Evolutionary conservation across 129 eudicot genomes (phyloP), one percentile per base, ranked within the genome.

Genomic region (Flaveria ramosissima): DNA sequence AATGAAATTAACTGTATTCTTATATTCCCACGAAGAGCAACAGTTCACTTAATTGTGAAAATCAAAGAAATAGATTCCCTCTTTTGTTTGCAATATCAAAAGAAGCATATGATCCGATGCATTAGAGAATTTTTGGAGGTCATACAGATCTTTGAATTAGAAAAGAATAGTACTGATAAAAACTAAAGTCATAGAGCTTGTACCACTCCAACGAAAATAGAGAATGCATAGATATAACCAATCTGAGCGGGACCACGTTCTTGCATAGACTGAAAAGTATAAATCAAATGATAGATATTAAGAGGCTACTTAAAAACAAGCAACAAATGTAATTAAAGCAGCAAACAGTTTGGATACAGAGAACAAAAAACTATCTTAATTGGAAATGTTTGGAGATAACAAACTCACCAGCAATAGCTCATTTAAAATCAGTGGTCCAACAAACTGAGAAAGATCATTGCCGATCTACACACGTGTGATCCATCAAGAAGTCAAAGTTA

Each of bases 121-220:
- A 11, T 15, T 74, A 59, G 9, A 74, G 9, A 59, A 63, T 43
- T 39, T 52, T 53, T 26, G 61, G 48, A 14, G 27, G 2, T 24
- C 48, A 20, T 32, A 47, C 27, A 45, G 13, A 64, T 75, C 41
- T 16, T 24, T 26, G 6, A 23, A 23, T 13, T 57, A 32, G 14
- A 19, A 62, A 50, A 46, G 67, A 61, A 62, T 56, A 72, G 42
- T 45, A 45, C 45, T 36, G 46, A 21, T 24, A 66, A 64, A 71
- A 17, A 5, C n/a, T 21, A 1, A 71, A 77, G 78, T 66, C 23
- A 63, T 48, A 50, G 64, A 43, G 63, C 23, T 61, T 83, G 79
- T 93, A 90, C 98, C 96, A 93, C 95, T 74, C 92, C 96, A 76
- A 90, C 77, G 47, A 90, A 93, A 70, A 93, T 93, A 56, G 80